These are phyloP conservation scores for Aspergillus ochraceus DNA, from an alignment of 2,329 filamentous ascomycete species.

Conservation along the genomic window DNA sequence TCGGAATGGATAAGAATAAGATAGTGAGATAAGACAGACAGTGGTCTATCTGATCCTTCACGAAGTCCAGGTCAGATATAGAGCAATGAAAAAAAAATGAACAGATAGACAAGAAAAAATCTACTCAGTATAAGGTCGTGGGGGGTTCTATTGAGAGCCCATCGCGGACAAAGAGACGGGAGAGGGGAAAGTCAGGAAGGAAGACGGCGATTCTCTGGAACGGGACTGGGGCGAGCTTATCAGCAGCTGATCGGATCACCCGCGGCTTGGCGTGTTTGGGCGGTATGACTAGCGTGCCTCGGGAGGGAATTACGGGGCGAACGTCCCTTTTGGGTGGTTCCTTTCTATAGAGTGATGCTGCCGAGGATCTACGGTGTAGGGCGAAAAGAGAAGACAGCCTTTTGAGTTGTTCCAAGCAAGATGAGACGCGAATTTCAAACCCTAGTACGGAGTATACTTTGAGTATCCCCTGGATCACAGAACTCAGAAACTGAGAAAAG, in stretches of 20 bases:
- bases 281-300: not conserved
- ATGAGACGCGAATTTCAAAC: too few species aligned
- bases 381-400: too few species aligned
- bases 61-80: not conserved
- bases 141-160: conserved; percentile 14
- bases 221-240: conserved; percentile 9
- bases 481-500: too few species aligned
- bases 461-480: too few species aligned
- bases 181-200: conserved; percentile 1
- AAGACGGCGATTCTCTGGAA: not conserved
- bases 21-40: not conserved
- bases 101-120: not conserved
- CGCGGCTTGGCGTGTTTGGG: conserved; percentile 9
- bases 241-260: conserved; percentile 10
- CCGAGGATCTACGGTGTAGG: too few species aligned
- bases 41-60: too few species aligned
- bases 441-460: too few species aligned
- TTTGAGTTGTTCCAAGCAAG: too few species aligned
- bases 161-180: conserved; percentile 6
- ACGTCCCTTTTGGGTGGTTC: too few species aligned
- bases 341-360: too few species aligned
- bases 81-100: not conserved
- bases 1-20: not conserved
- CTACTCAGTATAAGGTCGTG: not conserved
- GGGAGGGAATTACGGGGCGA: too few species aligned